Evolutionary conservation across 2,329 filamentous ascomycete species (phyloP), one percentile per base, ranked within the genome.

Genomic region (Talaromyces rugulosus): DNA sequence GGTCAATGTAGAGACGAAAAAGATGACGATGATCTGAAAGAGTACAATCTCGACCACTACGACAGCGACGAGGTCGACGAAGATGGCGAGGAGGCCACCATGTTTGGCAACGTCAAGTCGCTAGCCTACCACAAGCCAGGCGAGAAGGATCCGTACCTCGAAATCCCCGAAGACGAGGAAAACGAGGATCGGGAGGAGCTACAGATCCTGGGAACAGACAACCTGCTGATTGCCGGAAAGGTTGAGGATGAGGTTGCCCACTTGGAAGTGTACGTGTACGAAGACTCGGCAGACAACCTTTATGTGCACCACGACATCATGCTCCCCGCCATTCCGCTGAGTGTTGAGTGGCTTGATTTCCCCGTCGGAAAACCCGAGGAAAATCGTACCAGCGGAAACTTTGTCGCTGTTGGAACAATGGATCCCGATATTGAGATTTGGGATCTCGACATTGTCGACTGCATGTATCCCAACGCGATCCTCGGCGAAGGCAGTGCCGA

Each of bases 301-400:
- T 99, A 99, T 76, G 94, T 99, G 28, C 95, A 99, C 80, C 95
- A 99, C 84, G 95, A 99, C 77, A 96, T 99, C 70, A 98, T 99
- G 94, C 85, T 99, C 61, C 95, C 95, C 34, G 94, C 94, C 28
- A 96, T 99, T 72, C 95, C 95, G 11, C 86, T 99, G 6, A 95
- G 92, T 71, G 85, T 98, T 47, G 95, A 99, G 80, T 99, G 95
- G 95, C 80, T 99, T 52, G 91, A 97, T 74, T 83, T 96, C 61
- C 89, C 92, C n/a, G 92, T 96, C 40, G 89, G 90, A 66, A 91
- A 92, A 74, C 77, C 82, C 11, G 78, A 83, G 5, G 84, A 85
- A 50, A 85, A 85, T 64, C 86, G 90, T 66, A 82, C 85, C 28
- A 85, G 83, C 56, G 95, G 91, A 61, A 99, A 96, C 79, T 97